These are phyloP conservation scores for Asclepias syriaca DNA, from an alignment of 257 asterid species.

Conservation along the genomic window DNA sequence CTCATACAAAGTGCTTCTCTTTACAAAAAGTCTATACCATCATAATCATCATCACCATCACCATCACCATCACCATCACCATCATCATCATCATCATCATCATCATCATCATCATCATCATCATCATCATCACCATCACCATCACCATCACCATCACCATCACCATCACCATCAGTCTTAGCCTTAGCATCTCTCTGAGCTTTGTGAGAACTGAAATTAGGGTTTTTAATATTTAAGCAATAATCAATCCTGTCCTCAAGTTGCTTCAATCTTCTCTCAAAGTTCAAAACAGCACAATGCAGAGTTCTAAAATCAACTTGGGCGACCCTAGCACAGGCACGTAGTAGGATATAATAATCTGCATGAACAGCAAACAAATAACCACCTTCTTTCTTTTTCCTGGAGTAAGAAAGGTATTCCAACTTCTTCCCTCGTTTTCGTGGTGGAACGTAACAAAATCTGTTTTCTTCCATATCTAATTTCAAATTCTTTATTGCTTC, in stretches of 20 bases:
- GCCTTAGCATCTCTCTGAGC: not conserved
- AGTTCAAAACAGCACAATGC: conserved; percentile 63
- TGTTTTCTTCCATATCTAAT: conserved; percentile 62
- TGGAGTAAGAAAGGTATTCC: conserved; percentile 40
- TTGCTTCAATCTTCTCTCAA: conserved; percentile 58
- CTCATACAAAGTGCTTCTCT: too few relatives aligned
- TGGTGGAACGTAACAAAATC: conserved; percentile 59
- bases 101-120: not conserved
- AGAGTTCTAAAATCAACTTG: conserved; percentile 60
- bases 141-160: too few relatives aligned
- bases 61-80: not conserved
- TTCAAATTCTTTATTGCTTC: conserved; percentile 48
- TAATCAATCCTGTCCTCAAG: conserved; percentile 47
- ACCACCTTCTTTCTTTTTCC: conserved; percentile 48
- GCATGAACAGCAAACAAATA: conserved; percentile 65
- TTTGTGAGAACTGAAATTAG: conserved; percentile 24
- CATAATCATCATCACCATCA: not conserved
- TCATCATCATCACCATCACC: not conserved
- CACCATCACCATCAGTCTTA: not conserved
- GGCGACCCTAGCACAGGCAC: conserved; percentile 70
- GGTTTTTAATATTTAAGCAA: conserved; percentile 24
- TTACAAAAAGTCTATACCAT: not conserved
- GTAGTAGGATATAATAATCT: conserved; percentile 69
- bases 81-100: not conserved
- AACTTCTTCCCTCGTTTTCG: conserved; percentile 32